Percentiles rank a stretch among this genome's conserved stretches.
These are phyloP conservation scores for Oryza glaberrima DNA, from an alignment of 176 grass and related monocot species.

Conservation along the genomic window DNA sequence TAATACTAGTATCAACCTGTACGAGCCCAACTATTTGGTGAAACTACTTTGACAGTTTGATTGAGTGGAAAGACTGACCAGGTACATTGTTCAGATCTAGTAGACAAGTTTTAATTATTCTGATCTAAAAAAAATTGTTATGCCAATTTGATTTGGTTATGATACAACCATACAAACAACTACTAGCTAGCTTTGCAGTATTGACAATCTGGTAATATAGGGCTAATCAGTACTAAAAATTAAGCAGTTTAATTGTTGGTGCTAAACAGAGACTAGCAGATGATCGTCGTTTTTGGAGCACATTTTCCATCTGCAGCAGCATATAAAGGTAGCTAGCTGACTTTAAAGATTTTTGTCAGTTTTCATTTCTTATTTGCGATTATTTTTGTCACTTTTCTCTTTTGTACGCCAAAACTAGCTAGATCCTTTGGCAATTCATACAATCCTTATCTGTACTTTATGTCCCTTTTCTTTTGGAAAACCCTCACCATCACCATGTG, in stretches of 20 bases:
- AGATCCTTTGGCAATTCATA: not conserved
- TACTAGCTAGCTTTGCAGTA: not conserved
- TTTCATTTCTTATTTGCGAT: not conserved
- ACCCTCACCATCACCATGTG: not conserved
- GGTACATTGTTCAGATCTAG: not conserved
- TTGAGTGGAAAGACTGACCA: not conserved
- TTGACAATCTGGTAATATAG: not conserved
- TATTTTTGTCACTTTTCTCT: not conserved
- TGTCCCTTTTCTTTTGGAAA: not conserved
- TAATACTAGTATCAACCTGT: not conserved
- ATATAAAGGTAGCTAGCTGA: not conserved
- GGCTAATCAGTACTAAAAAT: not conserved
- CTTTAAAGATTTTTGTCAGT: not conserved
- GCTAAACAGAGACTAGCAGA: not conserved
- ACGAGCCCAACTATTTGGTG: not conserved
- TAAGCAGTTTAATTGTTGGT: not conserved
- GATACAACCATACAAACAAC: not conserved
- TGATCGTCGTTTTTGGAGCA: not conserved
- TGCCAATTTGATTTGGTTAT: not conserved
- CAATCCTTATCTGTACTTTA: not conserved
- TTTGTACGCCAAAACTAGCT: not conserved
- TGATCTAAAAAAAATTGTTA: not conserved
- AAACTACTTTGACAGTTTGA: not conserved
- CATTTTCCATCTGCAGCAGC: not conserved
- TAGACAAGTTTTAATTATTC: not conserved